These are phyloP conservation scores for Talaromyces sp. DNA, from an alignment of 2,329 filamentous ascomycete species.

Conservation along the genomic window DNA sequence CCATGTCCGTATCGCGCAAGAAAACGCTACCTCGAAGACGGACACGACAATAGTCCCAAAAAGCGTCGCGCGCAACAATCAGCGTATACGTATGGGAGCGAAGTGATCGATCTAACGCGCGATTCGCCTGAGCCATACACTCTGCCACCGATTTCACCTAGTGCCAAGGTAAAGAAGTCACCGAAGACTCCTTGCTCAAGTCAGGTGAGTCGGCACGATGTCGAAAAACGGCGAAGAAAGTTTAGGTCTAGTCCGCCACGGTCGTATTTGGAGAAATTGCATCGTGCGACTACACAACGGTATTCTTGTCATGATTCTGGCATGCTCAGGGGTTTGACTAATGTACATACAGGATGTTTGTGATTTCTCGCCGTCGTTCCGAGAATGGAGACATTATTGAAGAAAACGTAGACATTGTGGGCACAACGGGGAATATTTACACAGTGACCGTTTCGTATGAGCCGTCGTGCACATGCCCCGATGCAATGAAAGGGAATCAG, in stretches of 20 bases:
- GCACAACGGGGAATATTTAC: conserved; percentile 62
- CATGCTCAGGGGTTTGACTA: no score
- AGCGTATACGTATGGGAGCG: background rate
- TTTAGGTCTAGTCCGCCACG: conserved; percentile 45
- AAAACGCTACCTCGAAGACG: background rate
- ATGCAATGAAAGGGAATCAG: conserved; percentile 53
- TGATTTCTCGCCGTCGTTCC: conserved; percentile 50
- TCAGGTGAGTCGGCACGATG: background rate
- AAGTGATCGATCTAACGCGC: conserved; percentile 10
- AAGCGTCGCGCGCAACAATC: background rate
- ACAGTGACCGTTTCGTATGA: conserved; percentile 52
- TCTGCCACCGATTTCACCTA: background rate
- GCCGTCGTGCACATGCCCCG: conserved; percentile 55
- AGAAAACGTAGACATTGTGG: conserved; percentile 56
- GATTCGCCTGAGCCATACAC: conserved; percentile 4
- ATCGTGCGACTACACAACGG: conserved; percentile 50
- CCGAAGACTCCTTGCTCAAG: background rate
- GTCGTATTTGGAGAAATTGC: conserved; percentile 46
- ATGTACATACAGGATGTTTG: conserved; percentile 47
- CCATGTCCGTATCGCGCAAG: background rate
- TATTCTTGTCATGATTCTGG: conserved; percentile 14
- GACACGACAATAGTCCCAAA: background rate
- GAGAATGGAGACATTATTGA: conserved; percentile 44
- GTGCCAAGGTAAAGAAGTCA: background rate
- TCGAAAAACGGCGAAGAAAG: conserved; percentile 38